A percentile compares a stretch with the other conserved stretches of the same genome.
These are phyloP conservation scores for Cadophora gregata DNA, from an alignment of 2,329 filamentous ascomycete genomes.

Conservation along the genomic window DNA sequence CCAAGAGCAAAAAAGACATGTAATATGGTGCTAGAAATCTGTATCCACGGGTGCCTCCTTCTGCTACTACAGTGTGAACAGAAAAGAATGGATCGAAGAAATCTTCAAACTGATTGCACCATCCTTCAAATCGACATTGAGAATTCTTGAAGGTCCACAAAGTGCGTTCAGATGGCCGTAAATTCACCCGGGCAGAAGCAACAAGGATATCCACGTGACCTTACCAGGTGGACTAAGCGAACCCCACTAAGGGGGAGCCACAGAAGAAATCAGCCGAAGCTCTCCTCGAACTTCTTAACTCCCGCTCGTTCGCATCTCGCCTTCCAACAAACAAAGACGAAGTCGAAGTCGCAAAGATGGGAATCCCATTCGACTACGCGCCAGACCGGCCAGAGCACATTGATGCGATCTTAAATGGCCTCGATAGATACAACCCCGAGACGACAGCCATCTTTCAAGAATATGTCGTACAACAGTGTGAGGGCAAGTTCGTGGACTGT, in stretches of 20 bases:
- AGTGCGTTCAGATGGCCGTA: too few species aligned
- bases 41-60: too few species aligned
- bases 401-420: constrained; percentile 90
- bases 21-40: too few species aligned
- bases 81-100: background rate
- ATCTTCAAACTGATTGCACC: background rate
- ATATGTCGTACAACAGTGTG: constrained; percentile 94
- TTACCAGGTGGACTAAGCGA: background rate
- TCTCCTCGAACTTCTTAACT: background rate
- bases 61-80: background rate
- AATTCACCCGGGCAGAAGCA: too few species aligned
- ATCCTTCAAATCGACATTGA: background rate
- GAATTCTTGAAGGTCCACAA: background rate
- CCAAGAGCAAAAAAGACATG: too few species aligned
- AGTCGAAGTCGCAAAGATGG: constrained; percentile 37
- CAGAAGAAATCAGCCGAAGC: constrained; percentile 16
- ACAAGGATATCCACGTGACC: constrained; percentile 11
- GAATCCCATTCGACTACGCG: constrained; percentile 77
- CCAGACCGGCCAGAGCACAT: constrained; percentile 92
- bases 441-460: constrained; percentile 92
- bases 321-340: background rate
- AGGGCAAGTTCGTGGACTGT: constrained; percentile 91
- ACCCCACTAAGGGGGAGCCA: constrained; percentile 18
- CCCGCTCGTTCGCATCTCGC: background rate
- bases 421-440: constrained; percentile 98